These are phyloP conservation scores for Pichia sp. DNA, from an alignment of 1,139 yeast species.

Conservation along the genomic window DNA sequence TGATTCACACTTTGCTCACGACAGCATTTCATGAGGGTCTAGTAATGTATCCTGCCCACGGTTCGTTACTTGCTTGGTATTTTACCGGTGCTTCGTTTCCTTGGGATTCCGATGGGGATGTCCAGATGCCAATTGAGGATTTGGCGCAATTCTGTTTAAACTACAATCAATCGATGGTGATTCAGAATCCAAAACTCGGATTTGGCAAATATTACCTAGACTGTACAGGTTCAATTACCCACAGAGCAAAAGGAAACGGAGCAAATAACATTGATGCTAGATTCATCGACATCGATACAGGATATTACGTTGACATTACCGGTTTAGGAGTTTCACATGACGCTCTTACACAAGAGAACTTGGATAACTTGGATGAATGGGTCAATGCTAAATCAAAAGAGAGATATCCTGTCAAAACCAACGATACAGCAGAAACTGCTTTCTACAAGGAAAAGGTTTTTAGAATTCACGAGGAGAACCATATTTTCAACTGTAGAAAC, in stretches of 20 bases:
- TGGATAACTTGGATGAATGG: neutral
- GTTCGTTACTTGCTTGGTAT: constrained; percentile 44
- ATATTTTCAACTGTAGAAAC: constrained; percentile 37
- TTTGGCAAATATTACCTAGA: constrained; percentile 47
- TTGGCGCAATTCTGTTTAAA: constrained; percentile 33
- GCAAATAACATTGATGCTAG: constrained; percentile 74
- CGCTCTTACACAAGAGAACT: neutral
- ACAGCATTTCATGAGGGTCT: constrained; percentile 38
- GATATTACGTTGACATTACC: constrained; percentile 64
- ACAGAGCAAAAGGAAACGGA: constrained; percentile 34
- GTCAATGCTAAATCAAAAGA: neutral
- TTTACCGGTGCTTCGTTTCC: constrained; percentile 48
- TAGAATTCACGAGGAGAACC: constrained; percentile 14
- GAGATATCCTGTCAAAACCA: neutral
- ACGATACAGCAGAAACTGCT: neutral
- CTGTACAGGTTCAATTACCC: constrained; percentile 28
- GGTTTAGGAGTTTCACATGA: constrained; percentile 30
- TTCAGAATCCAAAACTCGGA: constrained; percentile 58
- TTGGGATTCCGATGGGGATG: constrained; percentile 50
- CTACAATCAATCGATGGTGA: constrained; percentile 40
- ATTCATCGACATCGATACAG: constrained; percentile 68
- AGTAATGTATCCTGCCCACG: constrained; percentile 46
- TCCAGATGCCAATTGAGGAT: constrained; percentile 45
- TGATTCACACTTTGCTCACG: constrained; percentile 40
- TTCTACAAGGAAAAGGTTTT: constrained; percentile 7